These are phyloP conservation scores for Leccinum variicolor DNA, from an alignment of 768 basidiomycete genomes.

Conservation along the genomic window DNA sequence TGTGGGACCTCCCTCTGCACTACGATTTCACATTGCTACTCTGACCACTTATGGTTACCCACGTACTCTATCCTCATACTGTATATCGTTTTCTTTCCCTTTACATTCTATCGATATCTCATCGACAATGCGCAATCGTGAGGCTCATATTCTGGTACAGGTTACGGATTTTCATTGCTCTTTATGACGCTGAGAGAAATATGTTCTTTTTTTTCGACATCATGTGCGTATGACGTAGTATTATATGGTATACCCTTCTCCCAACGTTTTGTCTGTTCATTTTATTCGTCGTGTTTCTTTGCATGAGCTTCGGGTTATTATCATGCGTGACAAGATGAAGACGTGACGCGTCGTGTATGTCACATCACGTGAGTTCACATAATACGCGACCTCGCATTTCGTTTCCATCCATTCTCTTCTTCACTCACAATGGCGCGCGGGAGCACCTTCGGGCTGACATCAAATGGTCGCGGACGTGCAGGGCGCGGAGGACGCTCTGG, in stretches of 20 bases:
- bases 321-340: not conserved
- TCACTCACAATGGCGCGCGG: slow-evolving; percentile 41
- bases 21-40: slow-evolving; percentile 16
- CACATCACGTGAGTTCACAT: slow-evolving; percentile 20
- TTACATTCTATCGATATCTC: not conserved
- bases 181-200: slow-evolving; percentile 3
- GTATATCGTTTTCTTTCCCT: slow-evolving; percentile 1
- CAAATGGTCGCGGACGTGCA: slow-evolving; percentile 38
- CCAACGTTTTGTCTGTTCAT: too few species aligned
- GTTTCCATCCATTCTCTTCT: not conserved
- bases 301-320: too few species aligned
- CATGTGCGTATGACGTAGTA: slow-evolving; percentile 12
- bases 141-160: slow-evolving; percentile 13
- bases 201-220: not conserved
- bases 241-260: slow-evolving; percentile 26
- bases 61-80: slow-evolving; percentile 4
- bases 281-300: slow-evolving; percentile 3
- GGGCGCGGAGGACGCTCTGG: slow-evolving; percentile 39
- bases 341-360: slow-evolving; percentile 26
- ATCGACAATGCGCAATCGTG: not conserved
- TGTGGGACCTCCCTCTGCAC: not conserved
- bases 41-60: slow-evolving; percentile 3
- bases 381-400: slow-evolving; percentile 5
- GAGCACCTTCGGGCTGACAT: slow-evolving; percentile 52
- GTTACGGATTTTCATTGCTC: slow-evolving; percentile 19